Conservation (phyloP, 371 early-diverging fungal species). For the Apophysomyces trapeziformis region DNA sequence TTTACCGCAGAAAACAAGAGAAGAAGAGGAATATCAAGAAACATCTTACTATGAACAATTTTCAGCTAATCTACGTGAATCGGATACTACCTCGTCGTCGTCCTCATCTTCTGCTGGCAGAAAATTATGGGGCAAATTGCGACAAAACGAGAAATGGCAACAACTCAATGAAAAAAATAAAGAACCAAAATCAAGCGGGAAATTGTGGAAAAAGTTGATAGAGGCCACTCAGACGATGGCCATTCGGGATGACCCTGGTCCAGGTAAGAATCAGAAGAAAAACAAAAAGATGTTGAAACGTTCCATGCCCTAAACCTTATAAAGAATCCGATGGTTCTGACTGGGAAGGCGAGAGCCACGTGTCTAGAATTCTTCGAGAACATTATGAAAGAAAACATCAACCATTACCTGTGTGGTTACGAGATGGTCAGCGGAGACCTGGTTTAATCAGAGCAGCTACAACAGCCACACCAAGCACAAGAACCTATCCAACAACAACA, state of each 20-base stretch:
- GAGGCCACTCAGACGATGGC: slow-evolving; percentile 8
- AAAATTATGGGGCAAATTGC: slow-evolving; percentile 17
- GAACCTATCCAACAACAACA: no score
- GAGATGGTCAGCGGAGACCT: slow-evolving; percentile 12
- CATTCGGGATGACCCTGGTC: slow-evolving; percentile 14
- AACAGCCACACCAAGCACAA: not conserved
- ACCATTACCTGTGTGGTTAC: slow-evolving; percentile 33
- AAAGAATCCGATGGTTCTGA: slow-evolving; percentile 66
- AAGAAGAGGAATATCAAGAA: slow-evolving; percentile 1
- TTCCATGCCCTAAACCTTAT: not conserved
- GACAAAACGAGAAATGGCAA: slow-evolving; percentile 18
- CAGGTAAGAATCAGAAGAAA: slow-evolving; percentile 20
- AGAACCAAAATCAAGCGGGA: slow-evolving; percentile 11
- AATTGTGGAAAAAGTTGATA: slow-evolving; percentile 13
- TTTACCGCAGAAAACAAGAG: not conserved
- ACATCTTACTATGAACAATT: slow-evolving; percentile 18
- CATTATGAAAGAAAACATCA: slow-evolving; percentile 50
- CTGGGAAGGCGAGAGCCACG: slow-evolving; percentile 63
- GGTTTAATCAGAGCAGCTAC: not conserved
- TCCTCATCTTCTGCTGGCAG: slow-evolving; percentile 9
- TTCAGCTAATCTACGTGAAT: slow-evolving; percentile 13
- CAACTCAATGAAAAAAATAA: slow-evolving; percentile 7
- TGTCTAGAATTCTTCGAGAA: slow-evolving; percentile 55
- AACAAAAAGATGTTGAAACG: not conserved
- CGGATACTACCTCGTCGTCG: not conserved